phyloP scores from a whole-genome alignment of 1,139 yeast species.

The Candida tropicalis region DNA sequence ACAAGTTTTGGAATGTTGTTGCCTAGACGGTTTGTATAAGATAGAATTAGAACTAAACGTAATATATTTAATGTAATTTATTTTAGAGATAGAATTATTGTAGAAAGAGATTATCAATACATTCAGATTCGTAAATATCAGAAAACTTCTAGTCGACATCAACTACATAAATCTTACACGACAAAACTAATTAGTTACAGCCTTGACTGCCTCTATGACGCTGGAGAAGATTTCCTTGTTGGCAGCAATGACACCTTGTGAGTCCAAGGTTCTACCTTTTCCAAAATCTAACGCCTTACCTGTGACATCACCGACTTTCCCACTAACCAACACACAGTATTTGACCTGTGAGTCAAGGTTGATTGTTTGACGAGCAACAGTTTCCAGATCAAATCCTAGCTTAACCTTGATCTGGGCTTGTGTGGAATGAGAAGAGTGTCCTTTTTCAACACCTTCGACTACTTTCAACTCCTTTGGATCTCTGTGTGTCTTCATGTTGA shows the following conservation, averaged over 20 bases:
- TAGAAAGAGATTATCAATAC: too few species aligned
- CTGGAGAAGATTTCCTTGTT: slow-evolving; percentile 57
- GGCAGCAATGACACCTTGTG: slow-evolving; percentile 95
- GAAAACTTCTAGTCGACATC: too few species aligned
- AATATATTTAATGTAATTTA: too few species aligned
- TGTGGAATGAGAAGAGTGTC: slow-evolving; percentile 91
- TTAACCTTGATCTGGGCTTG: slow-evolving; percentile 71
- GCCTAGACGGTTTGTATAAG: too few species aligned
- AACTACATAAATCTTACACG: too few species aligned
- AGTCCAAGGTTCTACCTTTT: slow-evolving; percentile 75
- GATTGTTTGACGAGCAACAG: slow-evolving; percentile 54
- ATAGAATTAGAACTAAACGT: too few species aligned
- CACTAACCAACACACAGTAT: slow-evolving; percentile 87
- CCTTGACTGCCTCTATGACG: slow-evolving; percentile 42
- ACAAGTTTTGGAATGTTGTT: slow-evolving; percentile 49
- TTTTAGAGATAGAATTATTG: too few species aligned
- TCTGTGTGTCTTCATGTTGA: slow-evolving; percentile 46
- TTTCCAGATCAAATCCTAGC: slow-evolving; percentile 47
- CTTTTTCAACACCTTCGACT: slow-evolving; percentile 96
- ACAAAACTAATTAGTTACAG: neutral
- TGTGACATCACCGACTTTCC: slow-evolving; percentile 84
- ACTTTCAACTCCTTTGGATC: slow-evolving; percentile 59
- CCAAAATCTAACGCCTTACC: slow-evolving; percentile 83
- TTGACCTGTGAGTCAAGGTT: slow-evolving; percentile 95
- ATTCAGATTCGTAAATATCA: too few species aligned